Base-by-base conservation (phyloP, 345 rosid genomes). In the Brassica nigra region DNA sequence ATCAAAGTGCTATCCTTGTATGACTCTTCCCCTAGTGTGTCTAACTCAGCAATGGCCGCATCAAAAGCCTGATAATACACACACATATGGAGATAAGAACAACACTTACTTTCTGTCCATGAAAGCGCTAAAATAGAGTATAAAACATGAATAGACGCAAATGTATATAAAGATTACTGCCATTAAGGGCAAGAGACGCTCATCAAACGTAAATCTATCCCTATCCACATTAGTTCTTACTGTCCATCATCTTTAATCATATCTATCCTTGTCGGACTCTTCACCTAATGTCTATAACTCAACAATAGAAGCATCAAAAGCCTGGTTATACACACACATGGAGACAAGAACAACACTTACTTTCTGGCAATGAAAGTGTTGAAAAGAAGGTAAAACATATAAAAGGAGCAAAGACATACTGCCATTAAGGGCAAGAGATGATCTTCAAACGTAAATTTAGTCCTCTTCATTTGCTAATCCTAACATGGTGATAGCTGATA, bases 231-330 rank as follows among this genome's bases (percentile, higher is more conserved):
- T 39, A 8, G 11, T 39, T 39, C 44, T 4, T 1, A 42, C 49
- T 42, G n/a, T 42, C 14, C 3, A 42, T 42, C 49, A 42, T 42
- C 39, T 34, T 5, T 34, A 7, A 34, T 1, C 39, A 34, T 34
- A 8, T 34, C 92, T 91, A 44, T 91, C 97, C 89, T 91, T 93
- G 87, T 87, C 90, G n/a, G 97, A 93, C 74, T 93, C 98, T 82
- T 93, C 95, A 6, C 98, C 97, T 5, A 90, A 81, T 8, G 98
- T 90, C 75, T 90, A 92, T 85, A 93, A 86, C 86, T 93, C 91
- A 33, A 93, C 92, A 76, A 90, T 90, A 23, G 95, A 94, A 74
- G 89, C 95, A 54, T 93, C 97, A 76, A 93, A 90, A 57, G 95
- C 95, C 90, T 91, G 71, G 33, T 91, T 67, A 68, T 42, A 42